A percentile compares a stretch with the other conserved stretches of the same genome.
Conservation (phyloP, 495 filamentous ascomycete genomes). For the Cercophora newfieldiana region DNA sequence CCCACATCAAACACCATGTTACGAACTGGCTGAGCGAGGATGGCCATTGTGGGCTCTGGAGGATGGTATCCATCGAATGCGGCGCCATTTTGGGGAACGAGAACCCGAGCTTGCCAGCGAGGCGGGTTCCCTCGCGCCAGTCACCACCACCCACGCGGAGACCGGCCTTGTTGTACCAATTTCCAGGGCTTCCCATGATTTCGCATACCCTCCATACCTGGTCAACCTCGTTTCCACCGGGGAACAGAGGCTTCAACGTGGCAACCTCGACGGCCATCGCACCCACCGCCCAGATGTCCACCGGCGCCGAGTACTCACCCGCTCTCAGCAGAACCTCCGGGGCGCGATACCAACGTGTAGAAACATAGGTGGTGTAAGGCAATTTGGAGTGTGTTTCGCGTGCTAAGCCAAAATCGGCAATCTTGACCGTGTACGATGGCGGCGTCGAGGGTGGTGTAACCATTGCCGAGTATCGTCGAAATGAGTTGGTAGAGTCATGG, state of each 20-base stretch:
- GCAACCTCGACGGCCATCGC: slow-evolving; percentile 99
- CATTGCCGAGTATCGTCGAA: slow-evolving; percentile 87
- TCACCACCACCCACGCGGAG: slow-evolving; percentile 90
- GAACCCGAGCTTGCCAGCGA: slow-evolving; percentile 95
- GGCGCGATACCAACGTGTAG: slow-evolving; percentile 96
- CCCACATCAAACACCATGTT: slow-evolving; percentile 99
- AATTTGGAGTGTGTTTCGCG: slow-evolving; percentile 94
- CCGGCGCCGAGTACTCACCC: slow-evolving; percentile 95
- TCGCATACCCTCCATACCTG: slow-evolving; percentile 99
- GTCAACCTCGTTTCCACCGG: slow-evolving; percentile 96
- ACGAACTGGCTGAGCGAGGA: slow-evolving; percentile 85
- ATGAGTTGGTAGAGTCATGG: slow-evolving; percentile 74
- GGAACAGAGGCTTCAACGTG: slow-evolving; percentile 95
- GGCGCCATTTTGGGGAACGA: slow-evolving; percentile 99
- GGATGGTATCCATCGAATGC: slow-evolving; percentile 92
- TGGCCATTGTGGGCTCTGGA: slow-evolving; percentile 90
- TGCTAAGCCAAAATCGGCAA: slow-evolving; percentile 98
- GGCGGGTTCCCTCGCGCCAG: slow-evolving; percentile 89
- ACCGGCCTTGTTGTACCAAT: slow-evolving; percentile 93
- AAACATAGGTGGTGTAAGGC: slow-evolving; percentile 98
- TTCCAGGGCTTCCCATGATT: slow-evolving; percentile 98
- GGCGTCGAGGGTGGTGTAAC: slow-evolving; percentile 95
- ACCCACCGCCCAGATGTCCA: slow-evolving; percentile 98
- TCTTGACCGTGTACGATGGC: slow-evolving; percentile 93
- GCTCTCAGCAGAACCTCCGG: slow-evolving; percentile 94